phyloP scores from a whole-genome alignment of 129 eudicot genomes.

The Artemisia argyi region DNA sequence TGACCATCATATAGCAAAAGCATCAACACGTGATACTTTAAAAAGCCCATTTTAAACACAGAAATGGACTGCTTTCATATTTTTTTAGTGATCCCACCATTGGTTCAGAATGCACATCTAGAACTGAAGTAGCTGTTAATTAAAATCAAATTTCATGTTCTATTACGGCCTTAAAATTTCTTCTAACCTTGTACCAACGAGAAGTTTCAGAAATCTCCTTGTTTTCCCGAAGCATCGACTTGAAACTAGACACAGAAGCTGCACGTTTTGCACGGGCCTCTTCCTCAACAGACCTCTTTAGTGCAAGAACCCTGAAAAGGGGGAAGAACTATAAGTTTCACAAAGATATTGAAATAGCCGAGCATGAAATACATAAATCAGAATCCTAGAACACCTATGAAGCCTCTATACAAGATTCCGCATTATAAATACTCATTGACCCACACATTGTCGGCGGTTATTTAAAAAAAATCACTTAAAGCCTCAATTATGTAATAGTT shows the following conservation, averaged over 20 bases:
- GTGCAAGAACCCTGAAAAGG: slow-evolving; percentile 63
- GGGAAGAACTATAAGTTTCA: slow-evolving; percentile 4
- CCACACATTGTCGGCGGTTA: slow-evolving; percentile 13
- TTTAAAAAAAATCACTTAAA: not conserved
- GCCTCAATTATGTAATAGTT: slow-evolving; percentile 8
- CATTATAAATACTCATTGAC: slow-evolving; percentile 22
- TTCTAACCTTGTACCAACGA: slow-evolving; percentile 89
- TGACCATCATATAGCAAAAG: too few species aligned
- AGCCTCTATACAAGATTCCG: slow-evolving; percentile 13
- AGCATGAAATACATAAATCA: not conserved
- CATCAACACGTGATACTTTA: too few species aligned
- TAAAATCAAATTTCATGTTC: too few species aligned
- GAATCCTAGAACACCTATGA: slow-evolving; percentile 11
- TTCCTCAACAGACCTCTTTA: slow-evolving; percentile 74
- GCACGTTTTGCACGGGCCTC: slow-evolving; percentile 82
- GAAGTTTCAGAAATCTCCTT: slow-evolving; percentile 63
- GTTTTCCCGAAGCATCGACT: slow-evolving; percentile 74
- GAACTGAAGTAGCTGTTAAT: too few species aligned
- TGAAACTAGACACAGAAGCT: slow-evolving; percentile 38
- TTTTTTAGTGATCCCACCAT: too few species aligned
- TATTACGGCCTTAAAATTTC: too few species aligned
- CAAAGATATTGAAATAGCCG: not conserved
- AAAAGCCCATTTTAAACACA: too few species aligned
- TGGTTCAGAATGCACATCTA: too few species aligned
- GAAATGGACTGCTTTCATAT: too few species aligned